phyloP scores from a whole-genome alignment of 2,329 filamentous ascomycete genomes.

The Cephalotrichum gorgonifer region DNA sequence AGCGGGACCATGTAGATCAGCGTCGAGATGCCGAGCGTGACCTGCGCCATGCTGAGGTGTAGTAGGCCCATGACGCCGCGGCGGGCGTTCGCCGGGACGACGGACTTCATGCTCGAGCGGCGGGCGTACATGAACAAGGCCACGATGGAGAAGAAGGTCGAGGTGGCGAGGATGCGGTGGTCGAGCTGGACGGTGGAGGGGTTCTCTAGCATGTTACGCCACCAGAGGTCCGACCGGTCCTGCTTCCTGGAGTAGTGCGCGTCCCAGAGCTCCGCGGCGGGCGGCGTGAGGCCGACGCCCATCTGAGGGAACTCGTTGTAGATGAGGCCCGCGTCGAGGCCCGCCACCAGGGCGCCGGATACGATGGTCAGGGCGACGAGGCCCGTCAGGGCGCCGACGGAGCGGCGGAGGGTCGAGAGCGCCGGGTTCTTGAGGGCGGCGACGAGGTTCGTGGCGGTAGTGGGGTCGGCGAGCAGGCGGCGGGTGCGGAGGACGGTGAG shows the following conservation, averaged over 20 bases:
- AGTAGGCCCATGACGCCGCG: constrained; percentile 71
- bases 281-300: constrained; percentile 75
- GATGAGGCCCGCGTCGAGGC: constrained; percentile 90
- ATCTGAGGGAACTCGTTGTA: constrained; percentile 99
- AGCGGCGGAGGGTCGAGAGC: constrained; percentile 64
- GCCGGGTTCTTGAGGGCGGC: constrained; percentile 53
- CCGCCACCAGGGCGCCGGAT: constrained; percentile 88
- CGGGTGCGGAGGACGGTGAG: constrained; percentile 73
- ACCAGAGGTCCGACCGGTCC: constrained; percentile 78
- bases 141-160: constrained; percentile 74
- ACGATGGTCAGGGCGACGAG: constrained; percentile 86
- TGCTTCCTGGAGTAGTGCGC: constrained; percentile 72
- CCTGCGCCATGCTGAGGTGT: constrained; percentile 74
- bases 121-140: constrained; percentile 73
- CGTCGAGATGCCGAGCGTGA: constrained; percentile 77
- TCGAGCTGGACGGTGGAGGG: constrained; percentile 91
- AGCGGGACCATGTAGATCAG: constrained; percentile 90
- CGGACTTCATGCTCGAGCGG: constrained; percentile 43
- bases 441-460: constrained; percentile 49
- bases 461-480: constrained; percentile 57
- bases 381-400: constrained; percentile 57
- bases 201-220: constrained; percentile 97
- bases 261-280: constrained; percentile 73
- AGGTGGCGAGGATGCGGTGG: constrained; percentile 83
- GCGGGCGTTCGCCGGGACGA: constrained; percentile 52